Percentiles rank a stretch among this genome's conserved stretches.
phyloP scores from a whole-genome alignment of 441 rosid genomes.

The Biscutella laevigata region DNA sequence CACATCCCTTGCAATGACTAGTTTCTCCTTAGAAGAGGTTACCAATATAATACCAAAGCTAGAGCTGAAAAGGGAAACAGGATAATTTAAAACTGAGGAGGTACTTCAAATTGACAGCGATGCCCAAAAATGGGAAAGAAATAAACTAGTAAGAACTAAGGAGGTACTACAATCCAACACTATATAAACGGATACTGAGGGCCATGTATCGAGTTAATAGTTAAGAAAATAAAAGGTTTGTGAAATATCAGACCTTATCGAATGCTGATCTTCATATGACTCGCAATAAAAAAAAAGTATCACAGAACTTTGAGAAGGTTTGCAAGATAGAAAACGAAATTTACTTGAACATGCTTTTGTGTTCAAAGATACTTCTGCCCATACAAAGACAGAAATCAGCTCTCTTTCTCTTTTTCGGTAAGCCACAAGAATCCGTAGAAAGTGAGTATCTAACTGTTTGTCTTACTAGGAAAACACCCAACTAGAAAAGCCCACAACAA shows the following conservation, averaged over 20 bases:
- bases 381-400: constrained; percentile 3
- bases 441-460: background rate
- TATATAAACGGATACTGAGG: background rate
- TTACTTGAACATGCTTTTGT: background rate
- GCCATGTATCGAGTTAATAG: background rate
- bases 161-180: background rate
- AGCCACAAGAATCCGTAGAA: background rate
- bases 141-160: background rate
- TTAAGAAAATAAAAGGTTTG: background rate
- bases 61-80: constrained; percentile 44
- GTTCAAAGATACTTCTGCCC: constrained; percentile 1
- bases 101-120: background rate
- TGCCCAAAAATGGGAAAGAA: background rate
- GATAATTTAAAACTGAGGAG: background rate
- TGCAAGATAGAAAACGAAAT: background rate
- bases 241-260: constrained; percentile 8
- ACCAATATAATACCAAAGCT: constrained; percentile 73
- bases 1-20: constrained; percentile 69
- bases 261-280: constrained; percentile 2
- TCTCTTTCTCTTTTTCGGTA: background rate
- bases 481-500: constrained; percentile 2
- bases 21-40: constrained; percentile 53
- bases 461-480: background rate
- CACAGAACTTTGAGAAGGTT: constrained; percentile 4
- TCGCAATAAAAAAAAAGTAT: constrained; percentile 2